Conservation (phyloP, 2,329 filamentous ascomycete genomes). For the Thyridium curvatum region DNA sequence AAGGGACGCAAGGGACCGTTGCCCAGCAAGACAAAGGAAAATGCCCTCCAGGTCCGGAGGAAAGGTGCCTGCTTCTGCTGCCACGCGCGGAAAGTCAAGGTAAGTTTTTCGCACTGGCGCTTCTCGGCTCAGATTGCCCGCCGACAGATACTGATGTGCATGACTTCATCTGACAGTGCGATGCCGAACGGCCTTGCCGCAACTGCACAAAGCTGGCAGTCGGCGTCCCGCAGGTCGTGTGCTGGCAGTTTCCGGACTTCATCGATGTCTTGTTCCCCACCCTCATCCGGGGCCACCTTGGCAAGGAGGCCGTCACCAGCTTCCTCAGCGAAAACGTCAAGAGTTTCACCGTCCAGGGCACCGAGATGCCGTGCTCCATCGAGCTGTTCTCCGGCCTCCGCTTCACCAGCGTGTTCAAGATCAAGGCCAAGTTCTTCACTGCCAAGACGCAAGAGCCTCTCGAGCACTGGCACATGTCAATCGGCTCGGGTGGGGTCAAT, state of each 20-base stretch:
- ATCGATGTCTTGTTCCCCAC: conserved; percentile 43
- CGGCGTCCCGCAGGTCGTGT: conserved; percentile 46
- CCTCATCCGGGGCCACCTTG: conserved; percentile 44
- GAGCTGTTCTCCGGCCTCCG: conserved; percentile 40
- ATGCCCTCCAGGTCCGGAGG: conserved; percentile 46
- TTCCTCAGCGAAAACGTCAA: conserved; percentile 45
- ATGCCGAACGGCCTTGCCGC: conserved; percentile 48
- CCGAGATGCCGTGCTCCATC: conserved; percentile 33
- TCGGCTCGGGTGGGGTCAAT: conserved; percentile 27
- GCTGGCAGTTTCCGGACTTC: conserved; percentile 55
- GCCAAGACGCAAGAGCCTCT: conserved; percentile 39
- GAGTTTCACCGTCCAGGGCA: conserved; percentile 33
- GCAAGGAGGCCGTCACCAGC: conserved; percentile 38
- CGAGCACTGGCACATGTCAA: conserved; percentile 43
- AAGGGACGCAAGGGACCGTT: conserved; percentile 51
- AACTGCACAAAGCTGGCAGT: conserved; percentile 48
- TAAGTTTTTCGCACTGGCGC: background rate
- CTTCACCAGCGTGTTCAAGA: conserved; percentile 37
- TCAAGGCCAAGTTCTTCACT: conserved; percentile 47
- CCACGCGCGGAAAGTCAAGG: conserved; percentile 50
- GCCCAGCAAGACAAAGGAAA: conserved; percentile 46
- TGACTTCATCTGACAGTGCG: conserved; percentile 25
- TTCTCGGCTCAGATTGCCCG: background rate
- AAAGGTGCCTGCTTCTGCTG: conserved; percentile 54
- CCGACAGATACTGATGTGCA: background rate